Evolutionary conservation across 1,284 basidiomycete genomes (phyloP).

Genomic region (Butyriboletus appendiculatus): DNA sequence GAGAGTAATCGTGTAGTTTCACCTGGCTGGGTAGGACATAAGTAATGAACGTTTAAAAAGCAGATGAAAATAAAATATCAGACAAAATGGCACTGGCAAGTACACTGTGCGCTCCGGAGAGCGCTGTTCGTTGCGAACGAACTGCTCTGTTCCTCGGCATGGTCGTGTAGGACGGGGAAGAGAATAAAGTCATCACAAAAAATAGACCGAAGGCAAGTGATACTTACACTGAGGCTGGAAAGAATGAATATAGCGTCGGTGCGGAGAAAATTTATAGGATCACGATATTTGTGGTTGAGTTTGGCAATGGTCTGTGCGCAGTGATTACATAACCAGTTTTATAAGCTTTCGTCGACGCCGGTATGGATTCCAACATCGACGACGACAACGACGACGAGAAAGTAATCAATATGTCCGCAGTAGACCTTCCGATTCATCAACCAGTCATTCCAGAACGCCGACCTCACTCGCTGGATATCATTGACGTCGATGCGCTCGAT

Average conservation of each 20-base stretch:
- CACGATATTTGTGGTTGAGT: constrained; percentile 30
- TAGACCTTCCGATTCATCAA: constrained; percentile 12
- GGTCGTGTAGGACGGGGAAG: constrained; percentile 84
- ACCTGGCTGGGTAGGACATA: constrained; percentile 9
- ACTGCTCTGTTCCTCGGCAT: constrained; percentile 73
- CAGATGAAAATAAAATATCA: constrained; percentile 41
- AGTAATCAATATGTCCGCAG: constrained; percentile 24
- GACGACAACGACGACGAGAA: constrained; percentile 12
- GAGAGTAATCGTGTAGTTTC: not conserved
- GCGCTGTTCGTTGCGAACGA: constrained; percentile 72
- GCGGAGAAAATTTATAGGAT: constrained; percentile 31
- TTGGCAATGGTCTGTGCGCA: constrained; percentile 35
- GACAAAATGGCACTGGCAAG: constrained; percentile 85
- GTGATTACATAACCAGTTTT: constrained; percentile 26
- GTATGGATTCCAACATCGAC: constrained; percentile 22
- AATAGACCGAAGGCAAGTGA: not conserved
- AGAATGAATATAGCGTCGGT: not conserved
- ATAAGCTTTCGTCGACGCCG: constrained; percentile 9
- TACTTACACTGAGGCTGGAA: constrained; percentile 22
- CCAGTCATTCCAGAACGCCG: constrained; percentile 16
- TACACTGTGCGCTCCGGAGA: constrained; percentile 64
- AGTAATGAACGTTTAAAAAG: constrained; percentile 9
- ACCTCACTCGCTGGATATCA: constrained; percentile 33
- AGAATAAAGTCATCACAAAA: constrained; percentile 71
- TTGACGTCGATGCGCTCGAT: constrained; percentile 42